Evolutionary conservation across 2,329 filamentous ascomycete species (phyloP).

Genomic region (Fusarium nanum): DNA sequence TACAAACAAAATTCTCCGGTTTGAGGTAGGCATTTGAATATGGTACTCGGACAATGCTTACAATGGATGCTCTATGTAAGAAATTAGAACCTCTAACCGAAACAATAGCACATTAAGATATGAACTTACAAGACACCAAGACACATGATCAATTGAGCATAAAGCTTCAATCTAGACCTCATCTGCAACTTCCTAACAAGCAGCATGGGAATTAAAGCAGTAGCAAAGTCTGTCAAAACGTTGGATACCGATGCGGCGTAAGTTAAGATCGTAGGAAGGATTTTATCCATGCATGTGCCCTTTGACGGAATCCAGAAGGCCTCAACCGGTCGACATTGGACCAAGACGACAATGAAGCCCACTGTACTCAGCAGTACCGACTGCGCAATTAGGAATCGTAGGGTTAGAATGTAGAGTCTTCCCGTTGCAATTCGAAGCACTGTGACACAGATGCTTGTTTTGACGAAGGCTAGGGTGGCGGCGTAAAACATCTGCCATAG

Average conservation of each 20-base stretch:
- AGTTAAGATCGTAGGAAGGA: slow-evolving; percentile 13
- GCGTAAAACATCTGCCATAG: slow-evolving; percentile 28
- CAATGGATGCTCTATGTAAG: not conserved
- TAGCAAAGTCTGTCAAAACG: slow-evolving; percentile 14
- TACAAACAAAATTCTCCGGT: not conserved
- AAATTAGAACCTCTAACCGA: no score
- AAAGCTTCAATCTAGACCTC: slow-evolving; percentile 10
- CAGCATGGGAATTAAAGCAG: slow-evolving; percentile 6
- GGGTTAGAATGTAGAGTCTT: not conserved
- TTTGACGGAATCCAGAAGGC: slow-evolving; percentile 7
- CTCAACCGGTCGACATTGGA: slow-evolving; percentile 7
- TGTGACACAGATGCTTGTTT: slow-evolving; percentile 17
- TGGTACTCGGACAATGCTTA: slow-evolving; percentile 16
- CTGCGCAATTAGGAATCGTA: not conserved
- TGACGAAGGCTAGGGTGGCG: not conserved
- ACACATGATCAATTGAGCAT: slow-evolving; percentile 9
- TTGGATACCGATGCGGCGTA: slow-evolving; percentile 21
- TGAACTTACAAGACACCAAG: slow-evolving; percentile 13
- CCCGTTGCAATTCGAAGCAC: slow-evolving; percentile 14
- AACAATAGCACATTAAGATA: no score
- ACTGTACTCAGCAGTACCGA: not conserved
- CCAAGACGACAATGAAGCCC: not conserved
- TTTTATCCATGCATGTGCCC: slow-evolving; percentile 7
- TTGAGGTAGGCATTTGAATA: slow-evolving; percentile 11
- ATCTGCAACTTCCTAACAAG: slow-evolving; percentile 26